A percentile compares a stretch with the other conserved stretches of the same genome.
phyloP scores from a whole-genome alignment of 176 grass and related monocot species.

The Rhynchospora breviuscula region DNA sequence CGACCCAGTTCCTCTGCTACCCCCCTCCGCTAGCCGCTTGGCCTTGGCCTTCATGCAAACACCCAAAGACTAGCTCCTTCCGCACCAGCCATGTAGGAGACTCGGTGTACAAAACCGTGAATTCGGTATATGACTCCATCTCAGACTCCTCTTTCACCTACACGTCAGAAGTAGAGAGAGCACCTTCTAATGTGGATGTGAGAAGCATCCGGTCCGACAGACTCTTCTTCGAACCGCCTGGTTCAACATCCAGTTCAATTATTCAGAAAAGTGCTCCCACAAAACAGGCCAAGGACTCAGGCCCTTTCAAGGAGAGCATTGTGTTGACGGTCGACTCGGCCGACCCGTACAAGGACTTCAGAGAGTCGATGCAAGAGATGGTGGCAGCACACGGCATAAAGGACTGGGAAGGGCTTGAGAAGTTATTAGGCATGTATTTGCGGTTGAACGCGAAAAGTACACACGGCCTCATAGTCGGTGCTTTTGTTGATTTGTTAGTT shows the following conservation, averaged over 20 bases:
- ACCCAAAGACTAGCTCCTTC: slow-evolving; percentile 74
- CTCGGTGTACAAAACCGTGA: slow-evolving; percentile 52
- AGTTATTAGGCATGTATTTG: slow-evolving; percentile 68
- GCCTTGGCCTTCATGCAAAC: slow-evolving; percentile 80
- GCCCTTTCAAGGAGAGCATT: neutral
- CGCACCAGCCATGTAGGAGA: slow-evolving; percentile 27
- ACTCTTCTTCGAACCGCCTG: slow-evolving; percentile 65
- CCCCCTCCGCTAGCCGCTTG: slow-evolving; percentile 40
- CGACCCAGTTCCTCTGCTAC: slow-evolving; percentile 37
- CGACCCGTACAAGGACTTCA: slow-evolving; percentile 70
- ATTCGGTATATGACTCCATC: slow-evolving; percentile 46
- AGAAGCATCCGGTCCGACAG: slow-evolving; percentile 51
- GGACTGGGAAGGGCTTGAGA: slow-evolving; percentile 72
- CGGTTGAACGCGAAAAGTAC: slow-evolving; percentile 64
- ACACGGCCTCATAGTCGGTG: slow-evolving; percentile 59
- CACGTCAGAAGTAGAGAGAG: neutral
- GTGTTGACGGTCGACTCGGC: slow-evolving; percentile 46
- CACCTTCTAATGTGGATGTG: slow-evolving; percentile 32
- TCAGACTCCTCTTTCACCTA: neutral
- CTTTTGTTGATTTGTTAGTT: slow-evolving; percentile 66
- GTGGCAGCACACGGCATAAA: slow-evolving; percentile 57
- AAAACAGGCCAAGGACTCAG: neutral
- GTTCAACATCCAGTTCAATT: neutral
- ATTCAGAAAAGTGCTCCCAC: slow-evolving; percentile 6
- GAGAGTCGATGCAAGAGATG: slow-evolving; percentile 73